These are phyloP conservation scores for Myriangium duriaei DNA, from an alignment of 2,329 filamentous ascomycete species.

Conservation along the genomic window DNA sequence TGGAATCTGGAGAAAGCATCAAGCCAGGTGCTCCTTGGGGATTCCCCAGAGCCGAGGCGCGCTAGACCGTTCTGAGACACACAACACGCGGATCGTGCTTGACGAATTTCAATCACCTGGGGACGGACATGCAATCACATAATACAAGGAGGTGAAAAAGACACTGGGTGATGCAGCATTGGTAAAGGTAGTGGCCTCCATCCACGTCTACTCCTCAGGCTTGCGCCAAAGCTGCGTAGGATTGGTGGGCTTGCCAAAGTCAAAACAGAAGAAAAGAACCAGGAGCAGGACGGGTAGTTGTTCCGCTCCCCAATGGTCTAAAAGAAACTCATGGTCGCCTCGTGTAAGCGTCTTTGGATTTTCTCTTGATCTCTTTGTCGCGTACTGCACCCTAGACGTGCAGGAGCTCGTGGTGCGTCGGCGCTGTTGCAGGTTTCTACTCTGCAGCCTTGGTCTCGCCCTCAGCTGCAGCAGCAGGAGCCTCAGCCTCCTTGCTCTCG, in stretches of 20 bases:
- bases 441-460: slow-evolving; percentile 35
- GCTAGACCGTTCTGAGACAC: too few species aligned
- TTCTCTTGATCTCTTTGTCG: not conserved
- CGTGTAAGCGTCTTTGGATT: not conserved
- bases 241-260: not conserved
- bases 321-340: not conserved
- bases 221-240: not conserved
- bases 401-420: too few species aligned
- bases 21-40: too few species aligned
- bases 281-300: not conserved
- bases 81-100: too few species aligned
- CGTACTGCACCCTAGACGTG: not conserved
- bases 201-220: not conserved
- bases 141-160: too few species aligned
- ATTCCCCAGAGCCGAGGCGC: too few species aligned
- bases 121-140: too few species aligned
- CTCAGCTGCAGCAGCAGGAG: slow-evolving; percentile 45
- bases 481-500: slow-evolving; percentile 40
- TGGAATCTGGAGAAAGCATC: too few species aligned
- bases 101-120: too few species aligned
- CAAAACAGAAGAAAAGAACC: not conserved
- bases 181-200: not conserved
- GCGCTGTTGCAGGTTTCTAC: slow-evolving; percentile 16
- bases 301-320: not conserved
- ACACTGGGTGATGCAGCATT: not conserved